A percentile compares a stretch with the other conserved stretches of the same genome.
Conservation (phyloP, 2,329 filamentous ascomycete genomes). For the Cordyceps cicadae region DNA sequence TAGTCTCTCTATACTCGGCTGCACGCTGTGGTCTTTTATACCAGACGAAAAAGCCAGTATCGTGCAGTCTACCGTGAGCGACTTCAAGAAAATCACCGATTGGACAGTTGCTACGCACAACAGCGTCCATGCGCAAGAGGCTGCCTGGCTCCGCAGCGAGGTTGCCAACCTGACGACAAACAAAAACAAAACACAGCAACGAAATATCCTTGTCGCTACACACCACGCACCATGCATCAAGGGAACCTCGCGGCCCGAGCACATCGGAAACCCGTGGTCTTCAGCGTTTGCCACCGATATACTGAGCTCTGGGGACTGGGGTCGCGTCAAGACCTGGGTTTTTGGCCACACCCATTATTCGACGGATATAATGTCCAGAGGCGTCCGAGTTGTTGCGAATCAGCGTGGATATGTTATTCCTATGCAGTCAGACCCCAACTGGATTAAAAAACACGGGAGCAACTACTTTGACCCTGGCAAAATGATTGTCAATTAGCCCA, state of each 20-base stretch:
- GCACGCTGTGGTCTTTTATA: slow-evolving; percentile 43
- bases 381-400: slow-evolving; percentile 31
- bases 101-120: slow-evolving; percentile 47
- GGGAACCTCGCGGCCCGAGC: slow-evolving; percentile 39
- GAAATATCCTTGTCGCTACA: slow-evolving; percentile 41
- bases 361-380: slow-evolving; percentile 19
- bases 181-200: slow-evolving; percentile 15
- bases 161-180: slow-evolving; percentile 19
- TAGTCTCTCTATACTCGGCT: slow-evolving; percentile 39
- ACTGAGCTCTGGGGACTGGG: slow-evolving; percentile 22
- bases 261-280: slow-evolving; percentile 37
- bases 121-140: slow-evolving; percentile 35
- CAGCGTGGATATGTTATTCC: slow-evolving; percentile 34
- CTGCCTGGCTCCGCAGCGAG: slow-evolving; percentile 40
- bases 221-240: slow-evolving; percentile 48
- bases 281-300: slow-evolving; percentile 45
- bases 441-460: not conserved
- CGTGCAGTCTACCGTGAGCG: slow-evolving; percentile 38
- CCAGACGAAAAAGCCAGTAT: slow-evolving; percentile 27
- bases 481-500: not conserved
- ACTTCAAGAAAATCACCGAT: slow-evolving; percentile 44
- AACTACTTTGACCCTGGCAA: not conserved
- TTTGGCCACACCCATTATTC: slow-evolving; percentile 44
- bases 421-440: not conserved
- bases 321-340: slow-evolving; percentile 31